Conservation (phyloP, 2,329 filamentous ascomycete genomes). For the Monilinia aucupariae region DNA sequence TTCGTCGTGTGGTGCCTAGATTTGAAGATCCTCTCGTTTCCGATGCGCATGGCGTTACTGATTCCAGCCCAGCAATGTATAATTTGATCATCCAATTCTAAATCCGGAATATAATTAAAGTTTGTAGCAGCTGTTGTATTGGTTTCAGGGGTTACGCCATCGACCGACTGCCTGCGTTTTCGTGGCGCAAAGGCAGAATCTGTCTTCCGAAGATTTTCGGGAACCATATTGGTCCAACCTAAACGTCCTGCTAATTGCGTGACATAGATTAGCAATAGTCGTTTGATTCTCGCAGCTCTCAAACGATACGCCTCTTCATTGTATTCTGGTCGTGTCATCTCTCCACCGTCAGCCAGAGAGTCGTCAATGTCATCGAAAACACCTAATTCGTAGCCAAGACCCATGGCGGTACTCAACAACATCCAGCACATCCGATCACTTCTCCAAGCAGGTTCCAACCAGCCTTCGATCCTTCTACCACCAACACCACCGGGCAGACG, state of each 20-base stretch:
- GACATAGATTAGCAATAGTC: constrained; percentile 82
- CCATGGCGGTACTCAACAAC: constrained; percentile 85
- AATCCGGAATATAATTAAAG: constrained; percentile 62
- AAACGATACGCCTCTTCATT: constrained; percentile 73
- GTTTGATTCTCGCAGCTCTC: constrained; percentile 74
- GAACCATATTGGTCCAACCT: constrained; percentile 90
- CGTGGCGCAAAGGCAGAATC: constrained; percentile 50
- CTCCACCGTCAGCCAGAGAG: constrained; percentile 51
- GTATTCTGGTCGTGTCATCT: constrained; percentile 58
- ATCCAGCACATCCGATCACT: constrained; percentile 98
- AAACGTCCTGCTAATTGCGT: constrained; percentile 90
- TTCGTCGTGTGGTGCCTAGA: constrained; percentile 83
- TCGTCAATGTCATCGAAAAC: constrained; percentile 90
- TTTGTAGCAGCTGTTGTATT: constrained; percentile 50
- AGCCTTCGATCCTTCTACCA: constrained; percentile 83
- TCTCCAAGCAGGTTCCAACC: constrained; percentile 93
- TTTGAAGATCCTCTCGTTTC: constrained; percentile 82
- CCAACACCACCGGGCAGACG: constrained; percentile 55
- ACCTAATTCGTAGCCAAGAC: constrained; percentile 86
- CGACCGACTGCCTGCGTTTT: constrained; percentile 39
- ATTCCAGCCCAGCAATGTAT: constrained; percentile 92
- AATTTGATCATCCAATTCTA: constrained; percentile 63
- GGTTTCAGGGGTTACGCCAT: constrained; percentile 56
- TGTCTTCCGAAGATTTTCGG: constrained; percentile 55
- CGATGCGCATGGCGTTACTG: constrained; percentile 84